Percentiles rank a stretch among this genome's conserved stretches.
Conservation (phyloP, 1,139 yeast genomes). For the Scheffersomyces insectosa region DNA sequence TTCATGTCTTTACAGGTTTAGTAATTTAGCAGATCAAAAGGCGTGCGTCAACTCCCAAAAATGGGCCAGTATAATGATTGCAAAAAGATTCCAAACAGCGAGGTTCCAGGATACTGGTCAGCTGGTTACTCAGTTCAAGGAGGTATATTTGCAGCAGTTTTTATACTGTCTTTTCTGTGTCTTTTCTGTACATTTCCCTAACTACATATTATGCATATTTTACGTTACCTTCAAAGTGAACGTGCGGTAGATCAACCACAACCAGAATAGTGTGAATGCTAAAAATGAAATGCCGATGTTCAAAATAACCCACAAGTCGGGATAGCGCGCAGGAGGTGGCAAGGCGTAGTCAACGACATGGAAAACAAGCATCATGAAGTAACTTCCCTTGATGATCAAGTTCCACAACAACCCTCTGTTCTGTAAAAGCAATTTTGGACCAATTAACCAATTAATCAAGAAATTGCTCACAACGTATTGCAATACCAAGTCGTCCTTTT, state of each 20-base stretch:
- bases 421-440: slow-evolving; percentile 39
- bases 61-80: too few relatives aligned
- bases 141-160: too few relatives aligned
- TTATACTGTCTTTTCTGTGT: too few relatives aligned
- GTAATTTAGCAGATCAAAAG: too few relatives aligned
- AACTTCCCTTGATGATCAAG: slow-evolving; percentile 57
- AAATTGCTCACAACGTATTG: slow-evolving; percentile 67
- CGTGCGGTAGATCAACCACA: slow-evolving; percentile 52
- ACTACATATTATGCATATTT: too few relatives aligned
- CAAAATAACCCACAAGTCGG: slow-evolving; percentile 83
- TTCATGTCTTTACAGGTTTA: too few relatives aligned
- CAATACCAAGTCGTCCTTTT: slow-evolving; percentile 68
- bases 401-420: slow-evolving; percentile 51
- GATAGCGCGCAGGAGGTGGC: slow-evolving; percentile 60
- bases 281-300: slow-evolving; percentile 75
- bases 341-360: slow-evolving; percentile 56
- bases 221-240: slow-evolving; percentile 6
- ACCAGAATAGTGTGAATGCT: slow-evolving; percentile 73
- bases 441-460: slow-evolving; percentile 83
- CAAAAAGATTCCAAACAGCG: too few relatives aligned
- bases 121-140: too few relatives aligned
- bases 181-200: too few relatives aligned
- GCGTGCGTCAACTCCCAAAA: too few relatives aligned
- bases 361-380: slow-evolving; percentile 50
- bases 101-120: too few relatives aligned